phyloP scores from a whole-genome alignment of 768 basidiomycete species.

The Chalciporus piperatus region DNA sequence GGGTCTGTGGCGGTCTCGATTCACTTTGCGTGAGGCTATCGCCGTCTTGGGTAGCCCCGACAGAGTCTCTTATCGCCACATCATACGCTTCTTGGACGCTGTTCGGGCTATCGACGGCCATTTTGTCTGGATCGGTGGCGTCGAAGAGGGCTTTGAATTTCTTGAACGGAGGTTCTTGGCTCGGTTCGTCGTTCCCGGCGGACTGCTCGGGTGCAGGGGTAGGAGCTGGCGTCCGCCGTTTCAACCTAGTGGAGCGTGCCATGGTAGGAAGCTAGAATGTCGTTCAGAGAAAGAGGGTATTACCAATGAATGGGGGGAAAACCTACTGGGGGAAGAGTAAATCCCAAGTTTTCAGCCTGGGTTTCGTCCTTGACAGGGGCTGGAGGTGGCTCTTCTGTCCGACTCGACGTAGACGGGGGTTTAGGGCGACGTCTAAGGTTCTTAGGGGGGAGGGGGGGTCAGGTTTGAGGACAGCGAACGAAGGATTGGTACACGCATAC shows the following conservation, averaged over 20 bases:
- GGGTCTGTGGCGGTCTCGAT: slow-evolving; percentile 9
- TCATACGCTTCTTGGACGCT: slow-evolving; percentile 12
- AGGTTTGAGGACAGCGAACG: neutral
- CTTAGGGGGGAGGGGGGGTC: slow-evolving; percentile 10
- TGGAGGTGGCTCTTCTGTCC: slow-evolving; percentile 4
- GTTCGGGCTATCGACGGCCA: slow-evolving; percentile 26
- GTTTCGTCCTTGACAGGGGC: slow-evolving; percentile 10
- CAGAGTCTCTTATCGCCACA: slow-evolving; percentile 8
- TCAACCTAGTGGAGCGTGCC: slow-evolving; percentile 43
- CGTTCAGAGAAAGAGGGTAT: neutral
- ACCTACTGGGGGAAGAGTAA: slow-evolving; percentile 26
- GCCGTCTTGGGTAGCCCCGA: slow-evolving; percentile 10
- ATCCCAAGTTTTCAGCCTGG: slow-evolving; percentile 9
- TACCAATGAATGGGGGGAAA: neutral
- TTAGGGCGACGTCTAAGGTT: slow-evolving; percentile 23
- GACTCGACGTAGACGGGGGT: slow-evolving; percentile 13
- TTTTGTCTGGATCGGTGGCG: slow-evolving; percentile 51
- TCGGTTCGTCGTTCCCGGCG: slow-evolving; percentile 13
- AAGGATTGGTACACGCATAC: neutral
- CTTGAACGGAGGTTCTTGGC: slow-evolving; percentile 56
- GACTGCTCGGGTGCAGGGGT: slow-evolving; percentile 19
- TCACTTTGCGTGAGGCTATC: slow-evolving; percentile 31
- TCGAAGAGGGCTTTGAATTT: slow-evolving; percentile 73
- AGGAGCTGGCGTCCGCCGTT: slow-evolving; percentile 49
- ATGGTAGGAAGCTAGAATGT: slow-evolving; percentile 39